A percentile compares a stretch with the other conserved stretches of the same genome.
Evolutionary conservation across 257 asterid species (phyloP).

Genomic region (Paraleonurus japonicus): DNA sequence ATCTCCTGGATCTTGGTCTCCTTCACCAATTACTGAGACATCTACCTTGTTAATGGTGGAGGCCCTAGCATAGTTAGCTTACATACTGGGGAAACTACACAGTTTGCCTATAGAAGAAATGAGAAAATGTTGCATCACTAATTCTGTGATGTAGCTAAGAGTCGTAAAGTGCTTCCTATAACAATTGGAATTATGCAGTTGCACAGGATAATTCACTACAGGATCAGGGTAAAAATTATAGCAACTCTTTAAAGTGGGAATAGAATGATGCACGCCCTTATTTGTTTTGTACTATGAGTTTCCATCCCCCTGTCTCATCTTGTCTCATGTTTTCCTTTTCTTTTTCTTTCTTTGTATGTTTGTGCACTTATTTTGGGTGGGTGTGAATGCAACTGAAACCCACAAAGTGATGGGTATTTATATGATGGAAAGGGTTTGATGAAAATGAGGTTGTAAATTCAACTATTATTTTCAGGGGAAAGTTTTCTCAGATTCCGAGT

Average conservation of each 20-base stretch:
- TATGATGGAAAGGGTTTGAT: not conserved
- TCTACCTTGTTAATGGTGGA: slow-evolving; percentile 7
- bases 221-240: slow-evolving; percentile 10
- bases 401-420: not conserved
- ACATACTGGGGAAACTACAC: not conserved
- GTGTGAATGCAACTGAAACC: slow-evolving; percentile 5
- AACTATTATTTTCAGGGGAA: slow-evolving; percentile 63
- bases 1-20: slow-evolving; percentile 10
- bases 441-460: not conserved
- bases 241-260: not conserved
- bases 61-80: slow-evolving; percentile 13
- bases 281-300: not conserved
- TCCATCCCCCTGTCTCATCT: not conserved
- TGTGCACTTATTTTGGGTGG: not conserved
- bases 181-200: slow-evolving; percentile 10
- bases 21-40: slow-evolving; percentile 4
- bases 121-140: not conserved
- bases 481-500: slow-evolving; percentile 94
- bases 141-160: not conserved
- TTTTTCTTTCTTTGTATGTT: not conserved
- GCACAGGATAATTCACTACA: not conserved
- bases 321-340: not conserved
- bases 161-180: not conserved
- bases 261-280: slow-evolving; percentile 3
- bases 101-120: slow-evolving; percentile 8